Evolutionary conservation across 169 alveolate genomes (phyloP).

Genomic region (Perkinsus chesapeaki): DNA sequence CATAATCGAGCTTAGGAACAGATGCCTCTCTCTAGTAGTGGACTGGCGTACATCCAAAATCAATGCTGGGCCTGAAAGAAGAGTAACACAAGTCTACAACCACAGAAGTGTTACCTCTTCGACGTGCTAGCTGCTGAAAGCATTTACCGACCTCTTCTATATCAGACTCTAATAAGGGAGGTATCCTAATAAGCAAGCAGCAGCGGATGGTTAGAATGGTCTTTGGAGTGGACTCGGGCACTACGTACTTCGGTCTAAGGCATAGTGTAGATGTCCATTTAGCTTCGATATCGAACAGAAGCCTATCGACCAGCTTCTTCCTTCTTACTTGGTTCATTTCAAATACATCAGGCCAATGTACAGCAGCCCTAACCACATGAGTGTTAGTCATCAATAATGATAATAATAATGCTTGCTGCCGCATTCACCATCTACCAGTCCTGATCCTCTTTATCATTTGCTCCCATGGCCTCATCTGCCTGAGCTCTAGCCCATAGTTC

Average conservation of each 20-base stretch:
- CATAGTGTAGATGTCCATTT: not conserved
- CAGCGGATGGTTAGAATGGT: not conserved
- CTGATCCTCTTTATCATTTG: not conserved
- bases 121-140: not conserved
- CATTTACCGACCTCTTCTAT: not conserved
- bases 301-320: not conserved
- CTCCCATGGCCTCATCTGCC: not conserved
- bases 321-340: not conserved
- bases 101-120: not conserved
- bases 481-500: not conserved
- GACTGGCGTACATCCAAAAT: not conserved
- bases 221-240: not conserved
- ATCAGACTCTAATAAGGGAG: not conserved
- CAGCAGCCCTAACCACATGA: not conserved
- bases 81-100: too few relatives aligned
- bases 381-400: too few relatives aligned
- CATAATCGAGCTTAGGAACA: not conserved
- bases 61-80: not conserved
- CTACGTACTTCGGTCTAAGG: not conserved
- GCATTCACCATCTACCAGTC: not conserved
- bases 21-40: not conserved
- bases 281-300: not conserved
- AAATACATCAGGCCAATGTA: not conserved
- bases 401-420: too few relatives aligned
- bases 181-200: not conserved